phyloP scores from a whole-genome alignment of 257 asterid species.

The Leptodermis oblonga region DNA sequence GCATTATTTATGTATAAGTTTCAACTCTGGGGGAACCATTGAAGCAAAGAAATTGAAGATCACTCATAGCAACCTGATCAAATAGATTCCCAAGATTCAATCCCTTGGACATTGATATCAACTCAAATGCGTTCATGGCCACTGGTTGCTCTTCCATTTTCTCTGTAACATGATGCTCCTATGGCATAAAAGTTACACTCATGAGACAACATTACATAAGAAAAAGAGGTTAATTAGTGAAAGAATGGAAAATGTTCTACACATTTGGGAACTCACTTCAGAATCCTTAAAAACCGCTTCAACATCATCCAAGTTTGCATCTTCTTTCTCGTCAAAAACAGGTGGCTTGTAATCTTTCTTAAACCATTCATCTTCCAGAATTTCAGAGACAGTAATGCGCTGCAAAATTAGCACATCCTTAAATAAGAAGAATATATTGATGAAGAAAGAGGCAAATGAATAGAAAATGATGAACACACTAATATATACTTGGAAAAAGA shows the following conservation, averaged over 20 bases:
- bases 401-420: conserved; percentile 22
- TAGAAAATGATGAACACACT: not conserved
- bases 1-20: not conserved
- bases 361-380: conserved; percentile 83
- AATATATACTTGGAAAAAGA: not conserved
- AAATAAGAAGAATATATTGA: conserved; percentile 3
- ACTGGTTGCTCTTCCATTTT: conserved; percentile 68
- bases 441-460: not conserved
- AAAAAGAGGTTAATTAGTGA: not conserved
- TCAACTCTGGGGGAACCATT: not conserved
- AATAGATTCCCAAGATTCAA: conserved; percentile 84
- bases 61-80: conserved; percentile 47
- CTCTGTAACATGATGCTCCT: conserved; percentile 83
- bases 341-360: conserved; percentile 79
- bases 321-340: conserved; percentile 72
- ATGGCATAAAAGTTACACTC: conserved; percentile 5
- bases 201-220: conserved; percentile 1
- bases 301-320: conserved; percentile 76
- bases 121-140: conserved; percentile 93
- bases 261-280: conserved; percentile 43
- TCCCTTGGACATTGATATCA: conserved; percentile 92
- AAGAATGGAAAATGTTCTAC: not conserved
- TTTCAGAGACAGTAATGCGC: conserved; percentile 72
- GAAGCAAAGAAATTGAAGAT: conserved; percentile 4
- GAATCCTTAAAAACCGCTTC: conserved; percentile 91